Evolutionary conservation across 2,329 filamentous ascomycete genomes (phyloP), one percentile per base, ranked within the genome.

Genomic region (Whalleya microplaca): DNA sequence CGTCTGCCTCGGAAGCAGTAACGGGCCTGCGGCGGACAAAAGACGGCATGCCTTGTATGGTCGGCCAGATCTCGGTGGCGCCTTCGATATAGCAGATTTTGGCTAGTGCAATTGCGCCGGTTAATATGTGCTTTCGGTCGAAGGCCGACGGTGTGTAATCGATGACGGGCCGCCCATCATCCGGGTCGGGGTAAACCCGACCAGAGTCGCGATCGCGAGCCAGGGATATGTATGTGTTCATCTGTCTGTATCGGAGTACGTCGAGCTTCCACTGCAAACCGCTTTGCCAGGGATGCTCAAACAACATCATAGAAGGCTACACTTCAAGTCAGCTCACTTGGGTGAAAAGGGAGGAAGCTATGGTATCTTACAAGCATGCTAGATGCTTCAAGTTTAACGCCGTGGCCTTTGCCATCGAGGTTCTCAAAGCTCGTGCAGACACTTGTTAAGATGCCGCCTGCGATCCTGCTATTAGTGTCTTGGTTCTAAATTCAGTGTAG

Each of bases 341-440:
- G 12, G 2, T 19, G 19, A 8, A 23, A 12, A 2, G 21, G 27
- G 16, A 32, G 37, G 23, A 45, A 8, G 21, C 44, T 42, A 14
- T n/a, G 43, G 16, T 8, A 41, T 37, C 80, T 67, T 68, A 83
- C 81, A 53, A 86, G 64, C 89, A 95, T 93, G 66, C 83, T 84
- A 1, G 84, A 84, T 9, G 86, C 80, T 77, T 97, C 92, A 23
- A 97, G 78, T 72, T 96, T 96, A 47, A 82, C 81, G 41, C 94
- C 94, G 66, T 97, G 91, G 55, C 92, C 91, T 42, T 86, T 80
- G 5, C 84, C 84, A 70, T 96, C 92, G 0, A 93, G 79, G 64
- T 97, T 89, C 62, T 96, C 90, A 64, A 93, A 91, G 51, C 90
- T 86, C 43, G 81, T 84, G 61, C 91, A 88, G 18, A 93, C 87